Percentiles rank a stretch among this genome's conserved stretches.
Conservation (phyloP, 225 moss, liverwort and hornwort species). For the Antitrichia curtipendula region DNA sequence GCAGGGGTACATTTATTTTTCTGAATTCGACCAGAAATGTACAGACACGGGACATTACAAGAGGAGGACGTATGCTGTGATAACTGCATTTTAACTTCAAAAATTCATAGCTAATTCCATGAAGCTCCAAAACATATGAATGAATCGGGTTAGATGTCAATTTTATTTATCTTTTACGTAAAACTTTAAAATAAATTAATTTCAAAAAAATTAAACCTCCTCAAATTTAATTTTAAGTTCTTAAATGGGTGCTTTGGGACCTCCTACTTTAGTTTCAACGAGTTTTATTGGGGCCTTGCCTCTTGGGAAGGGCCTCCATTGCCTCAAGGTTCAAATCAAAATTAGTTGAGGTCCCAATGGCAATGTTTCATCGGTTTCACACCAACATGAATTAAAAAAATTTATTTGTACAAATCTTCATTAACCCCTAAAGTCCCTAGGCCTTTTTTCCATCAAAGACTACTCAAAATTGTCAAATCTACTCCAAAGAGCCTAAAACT, state of each 20-base stretch:
- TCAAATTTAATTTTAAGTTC: background rate
- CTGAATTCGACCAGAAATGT: accelerated
- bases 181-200: no score
- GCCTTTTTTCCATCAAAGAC: no score
- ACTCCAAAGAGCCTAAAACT: no score
- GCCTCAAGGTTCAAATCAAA: background rate
- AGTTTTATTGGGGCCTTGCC: accelerated
- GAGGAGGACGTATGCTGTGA: background rate
- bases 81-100: background rate
- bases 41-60: background rate
- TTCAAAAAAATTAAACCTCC: accelerated
- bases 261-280: background rate
- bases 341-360: background rate
- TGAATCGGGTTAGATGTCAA: accelerated
- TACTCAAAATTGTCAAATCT: no score
- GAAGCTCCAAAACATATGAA: background rate
- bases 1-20: background rate
- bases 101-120: no score
- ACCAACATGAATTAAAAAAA: background rate
- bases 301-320: background rate
- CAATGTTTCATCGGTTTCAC: background rate
- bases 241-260: background rate
- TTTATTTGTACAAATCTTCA: background rate
- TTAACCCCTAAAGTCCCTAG: no score
- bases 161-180: background rate